A percentile compares a stretch with the other conserved stretches of the same genome.
Conservation (phyloP, 2,329 filamentous ascomycete species). For the Sporothrix sp. region DNA sequence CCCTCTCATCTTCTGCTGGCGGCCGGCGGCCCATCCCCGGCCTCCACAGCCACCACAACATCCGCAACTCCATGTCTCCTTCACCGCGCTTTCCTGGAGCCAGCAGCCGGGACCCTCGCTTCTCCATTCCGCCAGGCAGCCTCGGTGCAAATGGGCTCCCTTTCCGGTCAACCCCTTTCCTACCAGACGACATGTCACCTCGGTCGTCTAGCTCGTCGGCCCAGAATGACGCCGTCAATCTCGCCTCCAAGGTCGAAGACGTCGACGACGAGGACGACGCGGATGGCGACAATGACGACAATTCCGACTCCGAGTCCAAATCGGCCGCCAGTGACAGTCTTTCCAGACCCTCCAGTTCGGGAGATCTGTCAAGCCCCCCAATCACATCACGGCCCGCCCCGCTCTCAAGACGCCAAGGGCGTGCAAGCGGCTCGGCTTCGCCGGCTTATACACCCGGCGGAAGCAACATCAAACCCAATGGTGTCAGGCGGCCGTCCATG, state of each 20-base stretch:
- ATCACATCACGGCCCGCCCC: slow-evolving; percentile 6
- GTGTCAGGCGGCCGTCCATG: not conserved
- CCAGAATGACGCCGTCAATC: not conserved
- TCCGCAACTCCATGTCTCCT: not conserved
- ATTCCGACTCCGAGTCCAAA: slow-evolving; percentile 17
- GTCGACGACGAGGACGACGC: slow-evolving; percentile 4
- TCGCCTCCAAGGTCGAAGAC: slow-evolving; percentile 3
- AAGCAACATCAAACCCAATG: not conserved
- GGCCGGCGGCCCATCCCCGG: slow-evolving; percentile 21
- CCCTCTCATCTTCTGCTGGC: slow-evolving; percentile 27
- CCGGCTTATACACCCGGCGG: not conserved
- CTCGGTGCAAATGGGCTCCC: slow-evolving; percentile 24
- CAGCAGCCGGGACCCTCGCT: slow-evolving; percentile 19
- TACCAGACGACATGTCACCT: slow-evolving; percentile 30
- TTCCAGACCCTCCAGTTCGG: slow-evolving; percentile 17
- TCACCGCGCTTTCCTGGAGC: slow-evolving; percentile 3
- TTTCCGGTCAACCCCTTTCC: slow-evolving; percentile 22
- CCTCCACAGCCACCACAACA: slow-evolving; percentile 5
- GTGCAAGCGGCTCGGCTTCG: slow-evolving; percentile 11
- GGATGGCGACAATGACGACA: not conserved
- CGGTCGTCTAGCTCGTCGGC: slow-evolving; percentile 26
- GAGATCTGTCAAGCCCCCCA: not conserved
- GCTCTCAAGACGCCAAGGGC: slow-evolving; percentile 1
- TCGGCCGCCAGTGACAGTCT: slow-evolving; percentile 20
- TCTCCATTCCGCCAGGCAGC: slow-evolving; percentile 21